Conservation (phyloP, 2,329 filamentous ascomycete genomes). For the Cladosporium sp. region DNA sequence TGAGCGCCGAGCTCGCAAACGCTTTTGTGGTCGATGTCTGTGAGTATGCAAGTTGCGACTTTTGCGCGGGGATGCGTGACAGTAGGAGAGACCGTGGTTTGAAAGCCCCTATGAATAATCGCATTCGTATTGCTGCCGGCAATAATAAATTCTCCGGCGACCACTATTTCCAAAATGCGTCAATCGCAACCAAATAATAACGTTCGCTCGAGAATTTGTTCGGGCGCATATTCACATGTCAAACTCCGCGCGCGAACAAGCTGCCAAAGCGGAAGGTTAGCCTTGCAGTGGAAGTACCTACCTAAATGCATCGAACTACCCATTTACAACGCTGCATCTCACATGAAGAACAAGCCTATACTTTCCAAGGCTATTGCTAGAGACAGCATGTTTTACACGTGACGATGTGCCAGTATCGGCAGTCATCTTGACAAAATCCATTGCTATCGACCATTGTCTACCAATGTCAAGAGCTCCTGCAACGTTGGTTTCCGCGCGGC, state of each 20-base stretch:
- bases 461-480: no score
- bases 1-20: not conserved
- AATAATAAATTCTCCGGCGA: not conserved
- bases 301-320: no score
- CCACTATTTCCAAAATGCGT: not conserved
- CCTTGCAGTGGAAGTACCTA: no score
- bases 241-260: not conserved
- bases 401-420: no score
- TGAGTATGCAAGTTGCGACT: not conserved
- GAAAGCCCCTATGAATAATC: not conserved
- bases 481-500: not conserved
- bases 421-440: no score
- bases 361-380: no score
- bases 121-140: not conserved
- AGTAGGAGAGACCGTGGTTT: not conserved
- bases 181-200: not conserved
- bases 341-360: no score
- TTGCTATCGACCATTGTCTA: no score
- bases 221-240: constrained; percentile 3
- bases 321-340: no score
- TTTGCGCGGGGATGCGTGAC: not conserved
- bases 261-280: no score
- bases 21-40: not conserved
- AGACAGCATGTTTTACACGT: no score
- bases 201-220: not conserved